phyloP scores from a whole-genome alignment of 768 basidiomycete species.

The Neoboletus subvelutipes region DNA sequence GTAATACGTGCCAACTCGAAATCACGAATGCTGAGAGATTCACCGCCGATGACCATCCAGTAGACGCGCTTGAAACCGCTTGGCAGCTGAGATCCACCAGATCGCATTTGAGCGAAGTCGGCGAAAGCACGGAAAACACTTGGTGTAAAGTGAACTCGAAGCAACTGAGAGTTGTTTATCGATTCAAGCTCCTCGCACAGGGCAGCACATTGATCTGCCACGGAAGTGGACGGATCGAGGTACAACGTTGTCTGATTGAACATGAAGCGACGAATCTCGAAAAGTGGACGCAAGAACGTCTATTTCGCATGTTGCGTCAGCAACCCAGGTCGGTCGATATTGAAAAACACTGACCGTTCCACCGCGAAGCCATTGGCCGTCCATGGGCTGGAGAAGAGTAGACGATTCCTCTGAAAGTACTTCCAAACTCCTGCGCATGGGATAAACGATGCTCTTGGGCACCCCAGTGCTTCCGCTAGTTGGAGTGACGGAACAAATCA shows the following conservation, averaged over 20 bases:
- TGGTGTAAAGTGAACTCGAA: conserved; percentile 31
- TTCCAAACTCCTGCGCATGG: conserved; percentile 27
- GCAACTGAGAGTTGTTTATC: conserved; percentile 18
- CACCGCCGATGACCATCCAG: conserved; percentile 36
- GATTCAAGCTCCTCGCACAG: conserved; percentile 29
- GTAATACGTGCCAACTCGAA: conserved; percentile 25
- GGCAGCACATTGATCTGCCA: conserved; percentile 26
- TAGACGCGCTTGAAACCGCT: conserved; percentile 28
- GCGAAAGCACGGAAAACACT: conserved; percentile 32
- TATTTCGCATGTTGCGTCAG: conserved; percentile 5
- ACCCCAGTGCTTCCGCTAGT: conserved; percentile 34
- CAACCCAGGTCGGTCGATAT: too few relatives aligned
- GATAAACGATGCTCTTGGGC: conserved; percentile 33
- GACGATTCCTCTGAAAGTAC: conserved; percentile 31
- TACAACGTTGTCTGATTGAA: conserved; percentile 34
- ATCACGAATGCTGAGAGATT: conserved; percentile 26
- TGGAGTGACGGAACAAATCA: conserved; percentile 28
- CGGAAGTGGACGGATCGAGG: conserved; percentile 28
- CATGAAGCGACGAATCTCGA: conserved; percentile 34
- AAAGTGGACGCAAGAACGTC: conserved; percentile 33
- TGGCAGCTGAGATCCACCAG: conserved; percentile 15
- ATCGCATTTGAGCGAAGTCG: conserved; percentile 27
- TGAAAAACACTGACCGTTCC: conserved; percentile 25
- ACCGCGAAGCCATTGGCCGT: conserved; percentile 34
- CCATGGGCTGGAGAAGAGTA: conserved; percentile 25